Evolutionary conservation across 2,329 filamentous ascomycete species (phyloP).

Genomic region (Calonectria naviculata): DNA sequence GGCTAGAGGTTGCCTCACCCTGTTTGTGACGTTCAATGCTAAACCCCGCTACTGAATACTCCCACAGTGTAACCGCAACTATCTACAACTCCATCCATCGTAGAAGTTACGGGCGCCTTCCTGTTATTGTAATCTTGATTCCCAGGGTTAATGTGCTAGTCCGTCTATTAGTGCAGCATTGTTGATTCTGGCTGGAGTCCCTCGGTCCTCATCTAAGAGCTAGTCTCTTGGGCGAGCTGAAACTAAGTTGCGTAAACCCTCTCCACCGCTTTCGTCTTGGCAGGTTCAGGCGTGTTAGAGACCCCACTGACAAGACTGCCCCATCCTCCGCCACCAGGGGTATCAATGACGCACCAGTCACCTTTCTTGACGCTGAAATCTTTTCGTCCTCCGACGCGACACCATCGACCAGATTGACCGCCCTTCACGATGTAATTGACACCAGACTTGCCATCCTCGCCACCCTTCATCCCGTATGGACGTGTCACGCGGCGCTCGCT

Average conservation of each 20-base stretch:
- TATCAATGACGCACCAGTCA: constrained; percentile 16
- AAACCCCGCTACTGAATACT: too few species aligned
- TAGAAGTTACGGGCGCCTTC: too few species aligned
- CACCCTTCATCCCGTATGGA: constrained; percentile 14
- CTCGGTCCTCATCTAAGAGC: too few species aligned
- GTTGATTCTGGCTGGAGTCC: too few species aligned
- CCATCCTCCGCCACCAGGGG: constrained; percentile 18
- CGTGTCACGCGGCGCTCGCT: constrained; percentile 13
- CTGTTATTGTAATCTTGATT: too few species aligned
- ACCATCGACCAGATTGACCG: not conserved
- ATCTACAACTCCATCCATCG: too few species aligned
- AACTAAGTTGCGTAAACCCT: constrained; percentile 6
- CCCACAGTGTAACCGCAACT: too few species aligned
- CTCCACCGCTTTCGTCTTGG: not conserved
- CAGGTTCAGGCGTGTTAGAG: too few species aligned
- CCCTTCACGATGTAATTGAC: constrained; percentile 10
- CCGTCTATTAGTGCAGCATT: too few species aligned
- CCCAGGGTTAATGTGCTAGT: too few species aligned
- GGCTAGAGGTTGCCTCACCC: too few species aligned
- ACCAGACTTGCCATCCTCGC: constrained; percentile 12
- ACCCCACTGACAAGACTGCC: not conserved
- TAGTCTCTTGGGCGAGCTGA: constrained; percentile 2
- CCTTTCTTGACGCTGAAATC: constrained; percentile 7
- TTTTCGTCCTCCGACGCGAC: constrained; percentile 9
- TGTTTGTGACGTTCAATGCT: too few species aligned